phyloP scores from a whole-genome alignment of 805 yeast species.

The Cephaloascus fragrans region DNA sequence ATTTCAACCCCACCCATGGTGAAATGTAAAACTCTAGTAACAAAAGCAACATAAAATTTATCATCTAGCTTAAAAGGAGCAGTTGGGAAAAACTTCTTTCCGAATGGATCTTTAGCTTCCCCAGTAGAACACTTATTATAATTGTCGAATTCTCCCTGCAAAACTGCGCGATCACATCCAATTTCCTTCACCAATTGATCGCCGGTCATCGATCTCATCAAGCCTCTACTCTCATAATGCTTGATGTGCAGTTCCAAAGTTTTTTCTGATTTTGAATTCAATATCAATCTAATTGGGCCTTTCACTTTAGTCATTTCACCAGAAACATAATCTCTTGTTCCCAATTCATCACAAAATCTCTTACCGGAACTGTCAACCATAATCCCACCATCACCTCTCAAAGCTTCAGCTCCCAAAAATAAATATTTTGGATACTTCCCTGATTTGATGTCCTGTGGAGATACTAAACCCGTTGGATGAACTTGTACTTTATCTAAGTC shows the following conservation, averaged over 20 bases:
- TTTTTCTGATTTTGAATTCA: constrained; percentile 35
- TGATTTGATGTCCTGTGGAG: constrained; percentile 32
- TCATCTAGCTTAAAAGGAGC: constrained; percentile 31
- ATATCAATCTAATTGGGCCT: constrained; percentile 40
- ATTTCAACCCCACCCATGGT: constrained; percentile 63
- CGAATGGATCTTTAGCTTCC: constrained; percentile 25
- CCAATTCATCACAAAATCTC: constrained; percentile 51
- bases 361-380: constrained; percentile 41
- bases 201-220: constrained; percentile 39
- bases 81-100: constrained; percentile 39
- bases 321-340: constrained; percentile 51
- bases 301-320: constrained; percentile 41
- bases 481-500: constrained; percentile 61
- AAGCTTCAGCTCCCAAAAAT: constrained; percentile 56
- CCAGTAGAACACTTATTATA: constrained; percentile 34
- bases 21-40: constrained; percentile 52
- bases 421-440: constrained; percentile 39
- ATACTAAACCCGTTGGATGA: constrained; percentile 59
- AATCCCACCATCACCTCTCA: constrained; percentile 59
- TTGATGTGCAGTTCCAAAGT: constrained; percentile 40
- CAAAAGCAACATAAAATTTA: constrained; percentile 38
- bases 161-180: constrained; percentile 17
- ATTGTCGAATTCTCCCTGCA: constrained; percentile 21
- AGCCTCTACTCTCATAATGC: constrained; percentile 45
- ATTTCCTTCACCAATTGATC: constrained; percentile 31